Conservation (phyloP, 75 land plant genomes). For the Cunninghamia lanceolata region DNA sequence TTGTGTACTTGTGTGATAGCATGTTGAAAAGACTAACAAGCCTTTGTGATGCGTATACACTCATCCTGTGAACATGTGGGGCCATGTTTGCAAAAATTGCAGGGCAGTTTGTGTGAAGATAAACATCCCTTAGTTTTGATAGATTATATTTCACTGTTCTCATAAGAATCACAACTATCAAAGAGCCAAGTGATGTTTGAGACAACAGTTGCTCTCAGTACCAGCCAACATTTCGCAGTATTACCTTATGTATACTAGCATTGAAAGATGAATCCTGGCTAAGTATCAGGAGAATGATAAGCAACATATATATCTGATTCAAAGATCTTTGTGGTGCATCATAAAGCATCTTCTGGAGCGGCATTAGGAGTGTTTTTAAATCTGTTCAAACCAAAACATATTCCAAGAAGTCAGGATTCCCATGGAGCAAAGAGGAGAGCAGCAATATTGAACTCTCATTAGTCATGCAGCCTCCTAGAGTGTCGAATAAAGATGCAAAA, state of each 20-base stretch:
- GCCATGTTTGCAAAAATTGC: conserved; percentile 97
- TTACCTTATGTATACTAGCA: conserved; percentile 83
- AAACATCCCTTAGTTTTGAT: conserved; percentile 81
- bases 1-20: conserved; percentile 87
- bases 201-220: conserved; percentile 80
- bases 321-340: conserved; percentile 71
- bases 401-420: conserved; percentile 79
- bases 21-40: conserved; percentile 92
- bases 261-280: conserved; percentile 94
- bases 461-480: conserved; percentile 70
- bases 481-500: conserved; percentile 82
- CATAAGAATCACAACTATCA: conserved; percentile 81
- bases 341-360: conserved; percentile 70
- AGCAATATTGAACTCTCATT: conserved; percentile 68
- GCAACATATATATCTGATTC: conserved; percentile 89
- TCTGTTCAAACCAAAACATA: conserved; percentile 91
- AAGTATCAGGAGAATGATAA: conserved; percentile 79
- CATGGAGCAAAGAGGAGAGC: conserved; percentile 84
- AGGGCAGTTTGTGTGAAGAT: conserved; percentile 88
- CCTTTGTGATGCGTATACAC: conserved; percentile 90
- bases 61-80: conserved; percentile 83
- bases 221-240: conserved; percentile 85
- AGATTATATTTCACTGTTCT: conserved; percentile 85
- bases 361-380: conserved; percentile 86
- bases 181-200: conserved; percentile 78